Conservation (phyloP, 768 basidiomycete species). For the Tubosaeta sp. region DNA sequence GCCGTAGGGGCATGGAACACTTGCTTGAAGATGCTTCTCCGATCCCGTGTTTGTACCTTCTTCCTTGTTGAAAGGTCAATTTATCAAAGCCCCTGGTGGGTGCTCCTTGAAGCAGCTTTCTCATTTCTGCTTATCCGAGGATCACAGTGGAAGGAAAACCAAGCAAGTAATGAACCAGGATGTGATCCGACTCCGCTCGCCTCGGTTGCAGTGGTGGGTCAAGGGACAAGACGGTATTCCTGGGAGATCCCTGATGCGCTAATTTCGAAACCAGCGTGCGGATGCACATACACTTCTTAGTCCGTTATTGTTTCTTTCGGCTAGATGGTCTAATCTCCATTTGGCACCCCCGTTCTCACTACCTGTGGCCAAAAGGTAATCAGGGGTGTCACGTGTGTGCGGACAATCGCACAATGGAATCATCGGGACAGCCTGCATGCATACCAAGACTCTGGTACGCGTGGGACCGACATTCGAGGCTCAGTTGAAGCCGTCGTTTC, state of each 20-base stretch:
- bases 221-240: background rate
- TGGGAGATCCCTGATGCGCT: background rate
- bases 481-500: background rate
- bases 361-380: conserved; percentile 59
- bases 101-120: background rate
- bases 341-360: conserved; percentile 15
- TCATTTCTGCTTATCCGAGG: conserved; percentile 1
- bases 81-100: background rate
- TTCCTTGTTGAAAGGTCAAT: background rate
- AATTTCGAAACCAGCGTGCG: conserved; percentile 3
- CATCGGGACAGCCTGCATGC: conserved; percentile 33
- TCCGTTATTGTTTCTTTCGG: conserved; percentile 48
- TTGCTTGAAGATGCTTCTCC: background rate
- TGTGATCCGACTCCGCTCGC: background rate
- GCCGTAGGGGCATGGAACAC: background rate
- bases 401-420: conserved; percentile 48
- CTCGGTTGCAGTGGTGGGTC: conserved; percentile 1
- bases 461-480: background rate
- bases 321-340: conserved; percentile 15
- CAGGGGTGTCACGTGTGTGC: conserved; percentile 71
- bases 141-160: background rate
- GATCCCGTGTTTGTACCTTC: background rate
- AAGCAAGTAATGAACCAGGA: background rate
- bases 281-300: background rate
- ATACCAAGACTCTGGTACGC: conserved; percentile 42